Evolutionary conservation across 176 grass and related monocot genomes (phyloP), one percentile per base, ranked within the genome.

Genomic region (Cenchrus fungigraminus): DNA sequence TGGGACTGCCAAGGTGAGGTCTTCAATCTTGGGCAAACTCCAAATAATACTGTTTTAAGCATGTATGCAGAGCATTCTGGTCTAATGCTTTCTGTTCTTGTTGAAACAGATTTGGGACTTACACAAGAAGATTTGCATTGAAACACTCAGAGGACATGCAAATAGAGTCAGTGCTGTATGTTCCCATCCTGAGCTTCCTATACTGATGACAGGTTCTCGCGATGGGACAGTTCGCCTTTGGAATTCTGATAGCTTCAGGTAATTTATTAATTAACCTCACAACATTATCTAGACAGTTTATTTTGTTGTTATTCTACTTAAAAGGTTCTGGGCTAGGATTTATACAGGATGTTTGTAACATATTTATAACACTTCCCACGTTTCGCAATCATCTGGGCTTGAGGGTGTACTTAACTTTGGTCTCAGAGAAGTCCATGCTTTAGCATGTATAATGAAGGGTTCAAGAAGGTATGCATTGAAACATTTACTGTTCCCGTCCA

Each of bases 221-320:
- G 87, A 92, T 62, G 86, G 90, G 40, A 89, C 86, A 40, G 90
- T 92, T 73, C 66, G 90, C 32, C 81, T 92, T 55, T 92, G 83
- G 86, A 78, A 86, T 61, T 56, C 87, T 46, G 79, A 74, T 51
- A 92, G 64, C 19, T 92, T 89, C 67, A 83, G 78, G 86, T 61
- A 82, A 44, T 19, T 3, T 53, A 74, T 32, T 73, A 15, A 4
- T 53, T 52, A 6, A 29, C 28, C 31, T 66, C 49, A 54, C 28
- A 32, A 29, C 44, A 45, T 45, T 8, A 12, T 14, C 14, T 4
- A 13, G 51, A 53, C 34, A 34, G 34, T 3, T 45, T 45, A 45
- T 45, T 45, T 45, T 1, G 44, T 45, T 8, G 44, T 45, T 45
- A 45, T 45, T 45, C 44, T 45, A 45, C 44, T 5, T 45, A 45